Conservation (phyloP, 2,329 filamentous ascomycete genomes). For the Orbilia oligospora region DNA sequence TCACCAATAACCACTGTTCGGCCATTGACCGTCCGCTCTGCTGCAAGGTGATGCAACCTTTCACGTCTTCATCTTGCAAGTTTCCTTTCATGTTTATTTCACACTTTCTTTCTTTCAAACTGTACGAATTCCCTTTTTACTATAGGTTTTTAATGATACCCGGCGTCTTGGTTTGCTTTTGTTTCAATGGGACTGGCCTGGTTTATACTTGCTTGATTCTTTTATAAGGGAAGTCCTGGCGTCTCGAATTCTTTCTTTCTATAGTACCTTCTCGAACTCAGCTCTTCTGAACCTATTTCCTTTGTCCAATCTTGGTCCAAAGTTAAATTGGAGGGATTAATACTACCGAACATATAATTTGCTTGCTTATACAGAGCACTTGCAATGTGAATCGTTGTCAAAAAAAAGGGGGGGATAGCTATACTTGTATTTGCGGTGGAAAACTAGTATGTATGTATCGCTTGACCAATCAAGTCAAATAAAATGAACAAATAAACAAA, state of each 20-base stretch:
- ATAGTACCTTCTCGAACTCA: not conserved
- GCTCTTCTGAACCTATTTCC: conserved; percentile 21
- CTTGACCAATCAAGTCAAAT: not conserved
- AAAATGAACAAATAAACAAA: conserved; percentile 27
- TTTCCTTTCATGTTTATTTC: not conserved
- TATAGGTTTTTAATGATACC: conserved; percentile 58
- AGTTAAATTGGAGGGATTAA: conserved; percentile 9
- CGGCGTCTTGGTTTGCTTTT: conserved; percentile 50
- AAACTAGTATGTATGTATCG: not conserved
- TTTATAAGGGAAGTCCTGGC: conserved; percentile 6
- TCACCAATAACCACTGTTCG: conserved; percentile 47
- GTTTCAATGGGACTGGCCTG: not conserved
- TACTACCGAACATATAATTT: not conserved
- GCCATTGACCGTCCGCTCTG: conserved; percentile 34
- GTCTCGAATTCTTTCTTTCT: conserved; percentile 13
- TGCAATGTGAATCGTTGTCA: not conserved
- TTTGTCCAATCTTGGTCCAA: conserved; percentile 32
- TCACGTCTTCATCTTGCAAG: not conserved
- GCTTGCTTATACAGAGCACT: not conserved
- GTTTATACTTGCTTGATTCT: not conserved
- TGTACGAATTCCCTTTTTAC: conserved; percentile 13
- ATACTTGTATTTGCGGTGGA: not conserved
- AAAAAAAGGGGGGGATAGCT: not conserved
- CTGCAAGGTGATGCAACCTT: conserved; percentile 16
- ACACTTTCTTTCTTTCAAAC: conserved; percentile 13